Evolutionary conservation across 2,329 filamentous ascomycete genomes (phyloP), one percentile per base, ranked within the genome.

Genomic region (Colletotrichum brevisporum): DNA sequence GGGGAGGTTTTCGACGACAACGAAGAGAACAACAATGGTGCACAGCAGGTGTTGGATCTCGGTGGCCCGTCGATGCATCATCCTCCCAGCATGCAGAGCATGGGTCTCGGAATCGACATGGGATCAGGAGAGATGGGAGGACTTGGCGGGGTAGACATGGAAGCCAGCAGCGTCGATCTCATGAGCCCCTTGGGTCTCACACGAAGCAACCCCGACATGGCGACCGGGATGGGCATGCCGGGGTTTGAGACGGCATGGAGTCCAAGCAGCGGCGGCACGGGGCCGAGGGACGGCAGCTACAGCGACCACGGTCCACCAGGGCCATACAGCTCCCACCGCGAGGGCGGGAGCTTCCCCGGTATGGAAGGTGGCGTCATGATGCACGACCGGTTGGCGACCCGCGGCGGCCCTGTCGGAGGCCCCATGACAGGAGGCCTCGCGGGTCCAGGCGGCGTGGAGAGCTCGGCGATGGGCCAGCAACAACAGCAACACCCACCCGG

Each of bases 151-250:
- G 67, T 70, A 4, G 69, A 71, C 15, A 62, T 71, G 53, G 57
- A 65, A 31, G 57, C 61, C 10, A 55, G 56, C 43, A 66, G 58
- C 4, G 63, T 71, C 31, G 70, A 70, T 31, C 39, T 71, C 1
- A 71, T 70, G 63, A 71, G 67, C 51, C 70, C 70, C 8, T 10
- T 70, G 18, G 64, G 62, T 15, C 57, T 71, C 26, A 64, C 67
- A 13, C 57, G 67, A 41, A 70, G 67, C 62, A 67, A 70, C 53
- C 56, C 54, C n/a, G 59, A 69, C n/a, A 69, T 71, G 65, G 36
- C 69, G 4, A 47, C 53, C 6, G 53, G 45, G 3, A 71, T 71
- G 59, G 55, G 65, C n/a, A 71, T 71, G 65, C 43, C 57, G 8
- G 69, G 51, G 3, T 64, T 69, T n/a, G 65, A 69, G 15, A 43